These are phyloP conservation scores for Coelastrella sp. DNA, from an alignment of 139 green algal genomes.

Conservation along the genomic window DNA sequence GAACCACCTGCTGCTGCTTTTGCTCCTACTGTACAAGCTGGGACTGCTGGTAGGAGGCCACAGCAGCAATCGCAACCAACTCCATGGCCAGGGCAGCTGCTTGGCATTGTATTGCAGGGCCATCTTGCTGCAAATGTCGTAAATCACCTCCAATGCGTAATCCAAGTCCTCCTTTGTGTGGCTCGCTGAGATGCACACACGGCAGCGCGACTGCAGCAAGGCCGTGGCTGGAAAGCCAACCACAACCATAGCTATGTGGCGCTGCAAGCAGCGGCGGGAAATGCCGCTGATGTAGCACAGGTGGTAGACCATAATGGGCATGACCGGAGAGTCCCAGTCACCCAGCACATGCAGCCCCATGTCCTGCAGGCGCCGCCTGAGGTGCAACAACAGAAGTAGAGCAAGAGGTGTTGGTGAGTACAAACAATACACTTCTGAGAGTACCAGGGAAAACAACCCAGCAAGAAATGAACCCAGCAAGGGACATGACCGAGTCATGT, in stretches of 20 bases:
- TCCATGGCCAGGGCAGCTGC: constrained; percentile 27
- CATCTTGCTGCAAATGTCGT: constrained; percentile 44
- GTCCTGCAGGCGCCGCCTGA: constrained; percentile 66
- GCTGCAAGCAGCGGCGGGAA: constrained; percentile 74
- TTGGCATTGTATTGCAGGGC: constrained; percentile 22
- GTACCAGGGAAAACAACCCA: not conserved
- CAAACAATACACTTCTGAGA: no score
- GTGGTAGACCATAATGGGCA: constrained; percentile 98
- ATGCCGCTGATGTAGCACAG: constrained; percentile 72
- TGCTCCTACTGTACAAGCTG: not conserved
- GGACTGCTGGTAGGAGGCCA: constrained; percentile 13
- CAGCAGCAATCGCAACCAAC: constrained; percentile 36
- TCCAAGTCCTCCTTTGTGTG: constrained; percentile 94
- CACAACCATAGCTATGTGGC: constrained; percentile 92
- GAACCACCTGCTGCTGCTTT: not conserved
- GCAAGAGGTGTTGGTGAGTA: not conserved
- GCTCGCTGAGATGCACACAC: constrained; percentile 95
- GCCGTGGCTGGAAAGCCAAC: constrained; percentile 98
- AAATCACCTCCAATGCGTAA: constrained; percentile 76
- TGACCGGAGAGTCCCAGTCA: constrained; percentile 95
- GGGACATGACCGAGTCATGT: not conserved
- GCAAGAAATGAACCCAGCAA: not conserved
- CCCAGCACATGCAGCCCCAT: constrained; percentile 94
- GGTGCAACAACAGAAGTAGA: not conserved
- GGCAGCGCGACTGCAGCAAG: constrained; percentile 83